Evolutionary conservation across 768 basidiomycete species (phyloP), one percentile per base, ranked within the genome.

Genomic region (Suillus brevipes): DNA sequence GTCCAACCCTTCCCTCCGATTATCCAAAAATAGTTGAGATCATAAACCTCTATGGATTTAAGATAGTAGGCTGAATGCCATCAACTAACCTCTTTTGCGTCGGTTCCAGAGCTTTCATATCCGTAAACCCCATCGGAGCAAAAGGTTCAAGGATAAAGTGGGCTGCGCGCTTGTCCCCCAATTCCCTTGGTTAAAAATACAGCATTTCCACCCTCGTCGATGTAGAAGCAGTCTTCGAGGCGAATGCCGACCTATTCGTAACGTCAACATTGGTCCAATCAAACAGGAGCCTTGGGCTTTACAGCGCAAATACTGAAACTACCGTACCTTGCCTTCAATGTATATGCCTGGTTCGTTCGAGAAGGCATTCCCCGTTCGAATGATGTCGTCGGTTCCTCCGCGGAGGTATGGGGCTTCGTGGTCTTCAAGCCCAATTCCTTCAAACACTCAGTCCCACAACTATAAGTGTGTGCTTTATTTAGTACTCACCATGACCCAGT

Each of bases 331-430:
- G 50, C 85, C 87, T 67, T 87, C 87, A 64, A 90, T 88, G 75
- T 92, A 91, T 36, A 90, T 77, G 2, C 89, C 89, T 4, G 92
- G 94, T 74, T 95, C 92, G 71, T 94, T 82, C 8, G 91, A 92
- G 77, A 95, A 95, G 0, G 89, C 83, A 70, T 93, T 88, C 1
- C 92, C 92, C 3, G 71, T 76, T 53, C 83, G 76, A 60, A 92
- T 85, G 45, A 83, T 69, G 67, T 82, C 84, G 13, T 84, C 71
- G 37, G 85, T 89, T 18, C 88, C 87, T n/a, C 89, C 90, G 56
- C 85, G 85, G 23, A 96, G 80, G 74, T 94, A 94, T 1, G 93
- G 93, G 8, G 83, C 80, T 76, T 95, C 93, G 68, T 95, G 94
- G 9, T 83, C 88, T 75, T 95, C 91, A 4, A 95, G 77, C 3